Base-by-base conservation (phyloP, 331 rosid genomes). In the Saraca asoca region DNA sequence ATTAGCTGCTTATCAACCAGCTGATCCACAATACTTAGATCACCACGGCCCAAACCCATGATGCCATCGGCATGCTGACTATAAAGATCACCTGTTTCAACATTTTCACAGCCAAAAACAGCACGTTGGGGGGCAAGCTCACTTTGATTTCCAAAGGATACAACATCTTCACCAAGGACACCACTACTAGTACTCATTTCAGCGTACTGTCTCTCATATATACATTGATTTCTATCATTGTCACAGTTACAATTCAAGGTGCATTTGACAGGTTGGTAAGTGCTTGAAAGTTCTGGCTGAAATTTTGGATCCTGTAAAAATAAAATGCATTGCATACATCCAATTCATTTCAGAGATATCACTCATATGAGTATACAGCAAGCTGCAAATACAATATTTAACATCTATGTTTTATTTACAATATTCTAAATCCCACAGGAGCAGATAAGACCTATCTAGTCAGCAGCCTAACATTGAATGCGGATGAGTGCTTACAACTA, bases 51-150 rank as follows among this genome's bases (percentile, higher is more conserved):
- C 83, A 94, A 83, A 48, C 97, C 99, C 96, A 94, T 88, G 63
- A 94, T 94, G 55, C 97, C 99, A 80, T 94, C 99, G 2, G 99
- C 99, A 42, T 64, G 90, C 80, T 94, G 97, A 73, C 87, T 83
- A 68, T 75, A 88, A 53, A 94, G 74, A 68, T 90, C 97, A 14
- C 99, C 99, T 6, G 97, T 88, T 73, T 94, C 99, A 66, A 38
- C 49, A 34, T 83, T 90, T 76, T 90, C 99, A 53, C 99, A 90
- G 12, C 99, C 99, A 57, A 94, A 94, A 71, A 86, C 82, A 16
- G 95, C 95, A 64, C 87, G 90, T 49, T 90, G 97, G 0, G 96
- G 92, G 7, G 57, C 38, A 72, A 94, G 87, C 41, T 73, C 89
- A 76, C 97, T 94, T 68, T 11, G 81, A 69, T 86, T 79, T 39